Conservation (phyloP, 805 yeast species). For the Ogataea sp. region DNA sequence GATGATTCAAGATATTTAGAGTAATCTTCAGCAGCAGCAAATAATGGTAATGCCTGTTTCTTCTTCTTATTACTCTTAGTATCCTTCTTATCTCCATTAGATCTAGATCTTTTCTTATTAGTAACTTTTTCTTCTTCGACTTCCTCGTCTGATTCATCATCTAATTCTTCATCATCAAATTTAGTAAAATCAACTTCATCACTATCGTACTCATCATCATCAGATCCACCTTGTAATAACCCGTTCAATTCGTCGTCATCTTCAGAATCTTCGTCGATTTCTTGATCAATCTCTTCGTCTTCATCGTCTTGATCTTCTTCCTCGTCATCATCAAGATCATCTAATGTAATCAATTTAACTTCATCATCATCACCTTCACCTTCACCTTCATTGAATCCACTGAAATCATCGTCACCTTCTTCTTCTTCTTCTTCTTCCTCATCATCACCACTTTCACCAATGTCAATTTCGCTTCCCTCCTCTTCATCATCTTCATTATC, state of each 20-base stretch:
- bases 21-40: conserved; percentile 86
- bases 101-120: not conserved
- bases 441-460: conserved; percentile 18
- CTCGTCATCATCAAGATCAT: conserved; percentile 6
- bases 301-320: conserved; percentile 20
- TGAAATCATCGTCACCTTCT: conserved; percentile 29
- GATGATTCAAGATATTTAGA: conserved; percentile 64
- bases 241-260: conserved; percentile 3
- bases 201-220: no score
- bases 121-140: conserved; percentile 17
- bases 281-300: conserved; percentile 10
- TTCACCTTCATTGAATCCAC: conserved; percentile 16
- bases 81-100: conserved; percentile 12
- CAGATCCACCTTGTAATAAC: conserved; percentile 7
- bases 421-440: conserved; percentile 25
- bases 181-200: no score
- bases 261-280: conserved; percentile 6
- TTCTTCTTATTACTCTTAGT: conserved; percentile 29
- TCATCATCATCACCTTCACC: conserved; percentile 13
- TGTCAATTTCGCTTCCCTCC: conserved; percentile 17
- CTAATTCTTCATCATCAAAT: conserved; percentile 5
- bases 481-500: conserved; percentile 24
- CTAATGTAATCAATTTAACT: conserved; percentile 5
- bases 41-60: conserved; percentile 66
- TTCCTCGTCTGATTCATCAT: conserved; percentile 2